phyloP scores from a whole-genome alignment of 139 green algal genomes.

The Astrephomene gubernaculifera region DNA sequence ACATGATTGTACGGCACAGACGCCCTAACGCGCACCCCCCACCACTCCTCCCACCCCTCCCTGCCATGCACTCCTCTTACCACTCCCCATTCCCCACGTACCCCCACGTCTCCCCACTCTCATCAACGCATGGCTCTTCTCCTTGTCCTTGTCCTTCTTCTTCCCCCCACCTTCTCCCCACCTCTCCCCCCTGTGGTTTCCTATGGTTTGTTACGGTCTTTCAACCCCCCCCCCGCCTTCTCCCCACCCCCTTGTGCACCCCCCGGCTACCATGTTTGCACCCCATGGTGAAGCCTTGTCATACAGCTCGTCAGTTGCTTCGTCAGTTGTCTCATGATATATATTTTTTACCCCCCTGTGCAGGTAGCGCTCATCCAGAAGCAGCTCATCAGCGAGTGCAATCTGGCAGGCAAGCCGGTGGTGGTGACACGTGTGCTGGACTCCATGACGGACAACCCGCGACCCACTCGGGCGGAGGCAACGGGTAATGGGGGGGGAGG shows the following conservation, averaged over 20 bases:
- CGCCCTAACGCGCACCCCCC: background rate
- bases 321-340: too few species aligned
- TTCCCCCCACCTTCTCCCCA: too few species aligned
- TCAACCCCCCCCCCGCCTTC: background rate
- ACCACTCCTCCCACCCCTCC: background rate
- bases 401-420: constrained; percentile 89
- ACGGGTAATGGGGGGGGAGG: background rate
- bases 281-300: too few species aligned
- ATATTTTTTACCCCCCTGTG: background rate
- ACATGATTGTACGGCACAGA: background rate
- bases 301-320: too few species aligned
- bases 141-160: too few species aligned
- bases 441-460: constrained; percentile 76
- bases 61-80: background rate
- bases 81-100: background rate
- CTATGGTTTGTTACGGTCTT: too few species aligned
- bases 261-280: too few species aligned
- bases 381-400: constrained; percentile 62
- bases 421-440: constrained; percentile 90
- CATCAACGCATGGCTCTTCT: too few species aligned
- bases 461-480: constrained; percentile 53
- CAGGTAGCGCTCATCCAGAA: constrained; percentile 39
- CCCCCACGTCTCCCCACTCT: background rate
- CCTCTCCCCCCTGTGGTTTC: too few species aligned
- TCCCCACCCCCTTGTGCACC: background rate